Evolutionary conservation across 257 asterid genomes (phyloP), one percentile per base, ranked within the genome.

Genomic region (Scutellaria baicalensis): DNA sequence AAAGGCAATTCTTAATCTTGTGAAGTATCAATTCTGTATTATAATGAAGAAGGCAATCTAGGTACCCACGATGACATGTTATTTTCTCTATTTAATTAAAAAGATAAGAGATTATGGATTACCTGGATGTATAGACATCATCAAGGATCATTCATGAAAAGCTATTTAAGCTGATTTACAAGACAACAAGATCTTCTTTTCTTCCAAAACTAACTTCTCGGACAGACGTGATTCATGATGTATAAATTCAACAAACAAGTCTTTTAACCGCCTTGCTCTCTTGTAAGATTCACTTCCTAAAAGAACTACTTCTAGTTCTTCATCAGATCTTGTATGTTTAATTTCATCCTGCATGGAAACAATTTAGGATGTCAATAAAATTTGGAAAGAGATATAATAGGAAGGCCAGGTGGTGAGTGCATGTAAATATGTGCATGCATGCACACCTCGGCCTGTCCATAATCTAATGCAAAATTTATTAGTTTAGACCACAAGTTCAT

Each of bases 281-380:
- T 44, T n/a, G 77, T 70, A 74, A 44, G 79, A 58, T 44, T 69
- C 58, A 43, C 75, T 64, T 58, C 83, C 83, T 64, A 71, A 51
- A 43, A 13, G 59, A 27, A 74, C 77, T 35, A 74, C 36, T 36
- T 59, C 40, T 52, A 78, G 71, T 45, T 59, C 71, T 44, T 13
- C 33, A n/a, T n/a, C 58, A 65, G 71, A 54, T 57, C 42, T 52
- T 31, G 18, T 23, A 14, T 12, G 21, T 18, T 59, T 42, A 45
- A 8, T 36, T 42, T 59, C 71, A 50, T 70, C 77, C 83, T 78
- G 68, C 80, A 66, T 42, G 16, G 56, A 42, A 75, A 65, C 39
- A 31, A 21, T 8, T 35, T 49, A 42, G 51, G 18, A 27, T 66
- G 17, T 35, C 57, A 66, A n/a, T 2, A 16, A 8, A 59, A 1